A percentile compares a stretch with the other conserved stretches of the same genome.
Evolutionary conservation across 768 basidiomycete genomes (phyloP).

Genomic region (Brasilioporus rufonigricans): DNA sequence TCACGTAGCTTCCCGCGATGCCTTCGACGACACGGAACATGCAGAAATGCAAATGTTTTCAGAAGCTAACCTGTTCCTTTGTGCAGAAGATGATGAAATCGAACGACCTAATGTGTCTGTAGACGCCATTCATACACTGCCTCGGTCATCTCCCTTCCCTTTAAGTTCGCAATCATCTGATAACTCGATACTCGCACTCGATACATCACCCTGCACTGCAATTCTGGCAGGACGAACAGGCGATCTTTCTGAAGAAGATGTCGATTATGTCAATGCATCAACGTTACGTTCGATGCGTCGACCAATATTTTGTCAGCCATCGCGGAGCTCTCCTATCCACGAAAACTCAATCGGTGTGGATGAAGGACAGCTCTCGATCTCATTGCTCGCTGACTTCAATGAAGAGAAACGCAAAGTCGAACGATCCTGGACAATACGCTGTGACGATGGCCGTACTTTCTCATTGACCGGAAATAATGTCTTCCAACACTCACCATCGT

Average conservation of each 20-base stretch:
- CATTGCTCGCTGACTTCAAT: background rate
- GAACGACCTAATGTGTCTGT: background rate
- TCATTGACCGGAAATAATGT: background rate
- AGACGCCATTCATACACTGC: slow-evolving; percentile 5
- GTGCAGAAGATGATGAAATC: background rate
- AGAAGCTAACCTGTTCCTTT: background rate
- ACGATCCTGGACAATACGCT: background rate
- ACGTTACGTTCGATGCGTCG: background rate
- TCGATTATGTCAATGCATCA: background rate
- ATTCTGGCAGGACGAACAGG: background rate
- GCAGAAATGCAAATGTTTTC: background rate
- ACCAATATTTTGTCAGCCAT: background rate
- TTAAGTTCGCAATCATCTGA: slow-evolving; percentile 15
- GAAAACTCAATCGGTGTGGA: background rate
- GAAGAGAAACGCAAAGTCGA: background rate
- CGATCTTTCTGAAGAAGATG: background rate
- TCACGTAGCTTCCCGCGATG: background rate
- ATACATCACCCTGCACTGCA: slow-evolving; percentile 20
- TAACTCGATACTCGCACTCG: slow-evolving; percentile 20
- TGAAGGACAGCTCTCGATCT: background rate
- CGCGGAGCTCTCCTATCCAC: background rate
- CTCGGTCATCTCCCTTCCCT: slow-evolving; percentile 24
- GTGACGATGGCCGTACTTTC: background rate
- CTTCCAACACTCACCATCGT: background rate
- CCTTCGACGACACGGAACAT: slow-evolving; percentile 4